Evolutionary conservation across 441 rosid species (phyloP).

Genomic region (Corymbia calophylla): DNA sequence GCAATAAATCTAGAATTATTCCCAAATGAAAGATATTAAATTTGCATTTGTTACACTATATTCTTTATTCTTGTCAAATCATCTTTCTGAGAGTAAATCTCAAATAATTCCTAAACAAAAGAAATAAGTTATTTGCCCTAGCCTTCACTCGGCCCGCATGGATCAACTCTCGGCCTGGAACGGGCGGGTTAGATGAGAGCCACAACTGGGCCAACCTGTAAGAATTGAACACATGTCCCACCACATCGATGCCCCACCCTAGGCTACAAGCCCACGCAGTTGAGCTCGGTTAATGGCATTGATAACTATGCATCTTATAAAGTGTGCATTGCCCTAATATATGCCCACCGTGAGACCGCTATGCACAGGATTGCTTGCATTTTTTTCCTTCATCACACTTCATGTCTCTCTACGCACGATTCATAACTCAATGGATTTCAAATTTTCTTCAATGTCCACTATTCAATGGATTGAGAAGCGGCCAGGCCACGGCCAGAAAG

Average conservation of each 20-base stretch:
- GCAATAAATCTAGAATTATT: neutral
- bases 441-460: neutral
- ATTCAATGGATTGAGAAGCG: neutral
- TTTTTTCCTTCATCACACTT: neutral
- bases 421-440: neutral
- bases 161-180: too few species aligned
- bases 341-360: neutral
- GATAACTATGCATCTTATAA: neutral
- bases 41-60: neutral
- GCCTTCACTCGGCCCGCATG: neutral
- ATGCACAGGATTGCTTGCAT: neutral
- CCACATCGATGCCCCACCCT: neutral
- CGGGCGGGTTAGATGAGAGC: too few species aligned
- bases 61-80: neutral
- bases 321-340: neutral
- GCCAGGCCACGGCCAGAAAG: neutral
- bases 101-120: too few species aligned
- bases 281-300: fast-evolving
- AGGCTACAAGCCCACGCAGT: neutral
- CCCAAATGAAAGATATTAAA: neutral
- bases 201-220: neutral
- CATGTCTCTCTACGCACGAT: neutral
- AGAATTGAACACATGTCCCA: neutral
- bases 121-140: neutral
- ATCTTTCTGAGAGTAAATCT: too few species aligned